Conservation (phyloP, 495 filamentous ascomycete genomes). For the Penicillium desertorum region DNA sequence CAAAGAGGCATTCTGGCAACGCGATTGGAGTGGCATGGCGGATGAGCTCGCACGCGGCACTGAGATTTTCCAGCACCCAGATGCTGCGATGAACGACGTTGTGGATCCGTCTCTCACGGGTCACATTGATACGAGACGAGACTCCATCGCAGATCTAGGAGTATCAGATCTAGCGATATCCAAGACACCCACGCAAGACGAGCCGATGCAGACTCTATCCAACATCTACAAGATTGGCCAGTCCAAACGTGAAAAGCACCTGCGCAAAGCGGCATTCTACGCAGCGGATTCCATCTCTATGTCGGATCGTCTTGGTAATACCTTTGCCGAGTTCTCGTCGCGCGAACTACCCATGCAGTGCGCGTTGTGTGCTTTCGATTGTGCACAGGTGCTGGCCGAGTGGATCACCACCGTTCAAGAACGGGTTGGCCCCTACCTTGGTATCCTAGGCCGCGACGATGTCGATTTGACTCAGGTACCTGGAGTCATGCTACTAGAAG, state of each 20-base stretch:
- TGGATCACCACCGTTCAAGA: conserved; percentile 96
- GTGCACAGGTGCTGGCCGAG: conserved; percentile 93
- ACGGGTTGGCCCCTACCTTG: conserved; percentile 83
- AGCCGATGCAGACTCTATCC: conserved; percentile 36
- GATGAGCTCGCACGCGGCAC: conserved; percentile 81
- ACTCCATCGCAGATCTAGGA: conserved; percentile 43
- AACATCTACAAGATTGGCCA: conserved; percentile 39
- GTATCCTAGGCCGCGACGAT: conserved; percentile 79
- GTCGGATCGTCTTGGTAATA: conserved; percentile 84
- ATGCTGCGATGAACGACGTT: conserved; percentile 40
- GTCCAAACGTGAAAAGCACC: conserved; percentile 76
- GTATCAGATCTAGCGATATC: conserved; percentile 47
- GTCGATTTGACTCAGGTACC: conserved; percentile 75
- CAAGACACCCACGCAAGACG: conserved; percentile 41
- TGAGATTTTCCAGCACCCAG: conserved; percentile 73
- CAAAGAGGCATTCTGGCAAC: conserved; percentile 93
- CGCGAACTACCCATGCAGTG: conserved; percentile 92
- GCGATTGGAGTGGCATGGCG: conserved; percentile 90
- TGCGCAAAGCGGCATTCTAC: conserved; percentile 92
- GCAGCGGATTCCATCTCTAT: conserved; percentile 90
- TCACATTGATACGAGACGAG: conserved; percentile 28
- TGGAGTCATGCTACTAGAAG: conserved; percentile 85
- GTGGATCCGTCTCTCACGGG: conserved; percentile 37
- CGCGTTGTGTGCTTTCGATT: conserved; percentile 92
- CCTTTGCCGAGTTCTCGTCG: conserved; percentile 80